Evolutionary conservation across 345 rosid genomes (phyloP).

Genomic region (Raphanus raphanistrum): DNA sequence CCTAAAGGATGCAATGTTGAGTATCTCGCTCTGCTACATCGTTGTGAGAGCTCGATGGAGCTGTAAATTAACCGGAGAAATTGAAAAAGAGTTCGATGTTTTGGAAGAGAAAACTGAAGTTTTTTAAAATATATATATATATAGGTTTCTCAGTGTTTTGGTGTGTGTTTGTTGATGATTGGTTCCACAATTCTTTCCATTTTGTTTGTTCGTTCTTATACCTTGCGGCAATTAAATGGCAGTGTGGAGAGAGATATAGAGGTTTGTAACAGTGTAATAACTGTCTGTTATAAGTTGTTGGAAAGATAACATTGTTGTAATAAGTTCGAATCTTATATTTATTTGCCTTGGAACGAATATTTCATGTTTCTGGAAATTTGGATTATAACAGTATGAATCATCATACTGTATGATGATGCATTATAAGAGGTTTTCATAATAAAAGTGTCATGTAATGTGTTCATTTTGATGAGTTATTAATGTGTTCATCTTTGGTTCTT

Average conservation of each 20-base stretch:
- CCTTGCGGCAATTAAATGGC: conserved; percentile 12
- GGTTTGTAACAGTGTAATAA: conserved; percentile 35
- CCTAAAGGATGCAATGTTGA: conserved; percentile 18
- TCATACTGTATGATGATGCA: no score
- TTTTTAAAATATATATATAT: neutral
- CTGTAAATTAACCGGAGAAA: conserved; percentile 24
- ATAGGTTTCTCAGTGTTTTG: conserved; percentile 7
- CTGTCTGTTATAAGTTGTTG: conserved; percentile 25
- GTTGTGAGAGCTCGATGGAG: conserved; percentile 17
- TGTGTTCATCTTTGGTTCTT: no score
- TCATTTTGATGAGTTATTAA: no score
- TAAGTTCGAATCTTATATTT: neutral
- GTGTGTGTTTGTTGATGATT: conserved; percentile 18
- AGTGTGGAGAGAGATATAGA: conserved; percentile 19
- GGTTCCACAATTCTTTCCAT: conserved; percentile 19
- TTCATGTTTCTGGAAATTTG: neutral
- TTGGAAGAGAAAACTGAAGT: conserved; percentile 23
- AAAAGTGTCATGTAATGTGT: no score
- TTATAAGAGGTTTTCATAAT: no score
- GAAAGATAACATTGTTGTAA: conserved; percentile 23
- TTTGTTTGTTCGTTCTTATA: neutral
- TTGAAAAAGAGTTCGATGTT: conserved; percentile 13
- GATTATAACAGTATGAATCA: no score
- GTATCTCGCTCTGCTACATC: conserved; percentile 24
- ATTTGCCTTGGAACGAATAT: neutral